Evolutionary conservation across 768 basidiomycete species (phyloP).

Genomic region (Cyclocybe cylindracea): DNA sequence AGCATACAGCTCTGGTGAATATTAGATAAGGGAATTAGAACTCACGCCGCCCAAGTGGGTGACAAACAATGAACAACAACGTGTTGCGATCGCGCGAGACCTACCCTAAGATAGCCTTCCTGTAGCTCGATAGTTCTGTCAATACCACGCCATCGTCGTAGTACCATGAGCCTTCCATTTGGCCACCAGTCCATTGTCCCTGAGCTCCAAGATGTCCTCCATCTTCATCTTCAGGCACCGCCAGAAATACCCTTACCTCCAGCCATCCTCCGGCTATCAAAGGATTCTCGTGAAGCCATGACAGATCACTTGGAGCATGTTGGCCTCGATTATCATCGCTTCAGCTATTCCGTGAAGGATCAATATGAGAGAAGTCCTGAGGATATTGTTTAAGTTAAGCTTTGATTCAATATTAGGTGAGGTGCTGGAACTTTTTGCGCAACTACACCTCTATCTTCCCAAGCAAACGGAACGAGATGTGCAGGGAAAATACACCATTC

Average conservation of each 20-base stretch:
- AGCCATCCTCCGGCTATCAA: constrained; percentile 2
- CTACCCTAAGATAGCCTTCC: no score
- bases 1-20: no score
- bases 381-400: no score
- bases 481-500: constrained; percentile 10
- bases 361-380: constrained; percentile 6
- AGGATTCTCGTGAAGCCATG: constrained; percentile 1
- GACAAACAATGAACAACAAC: not conserved
- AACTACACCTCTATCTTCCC: constrained; percentile 9
- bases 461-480: constrained; percentile 10
- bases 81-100: not conserved
- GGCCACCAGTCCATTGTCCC: constrained; percentile 1
- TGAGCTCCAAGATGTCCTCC: constrained; percentile 6
- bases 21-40: constrained; percentile 4
- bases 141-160: not conserved
- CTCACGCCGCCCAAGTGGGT: constrained; percentile 1
- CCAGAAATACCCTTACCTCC: no score
- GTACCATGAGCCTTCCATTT: not conserved
- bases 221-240: not conserved
- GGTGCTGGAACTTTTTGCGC: constrained; percentile 3
- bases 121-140: not conserved
- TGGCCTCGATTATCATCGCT: constrained; percentile 3
- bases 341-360: constrained; percentile 6
- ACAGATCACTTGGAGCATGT: constrained; percentile 2
- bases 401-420: no score